Evolutionary conservation across 2,329 filamentous ascomycete species (phyloP), one percentile per base, ranked within the genome.

Genomic region (Aspergillus floridensis): DNA sequence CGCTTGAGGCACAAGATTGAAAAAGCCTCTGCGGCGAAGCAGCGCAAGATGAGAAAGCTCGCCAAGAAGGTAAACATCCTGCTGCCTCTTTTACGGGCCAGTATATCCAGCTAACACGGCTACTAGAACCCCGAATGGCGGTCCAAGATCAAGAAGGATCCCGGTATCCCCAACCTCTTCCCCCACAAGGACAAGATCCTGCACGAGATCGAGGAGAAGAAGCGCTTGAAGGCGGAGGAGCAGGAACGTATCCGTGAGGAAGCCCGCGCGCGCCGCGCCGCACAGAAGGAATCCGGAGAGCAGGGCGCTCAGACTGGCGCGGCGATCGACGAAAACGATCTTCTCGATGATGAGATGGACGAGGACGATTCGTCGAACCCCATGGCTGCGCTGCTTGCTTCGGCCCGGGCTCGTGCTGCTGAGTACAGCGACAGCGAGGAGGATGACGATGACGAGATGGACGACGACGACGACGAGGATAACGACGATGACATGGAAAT

Each of bases 131-230:
- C 95, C 35, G 87, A 96, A 91, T 98, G 95, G 92, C 87, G 90
- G 68, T 93, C 92, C 60, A 91, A 92, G 76, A 76, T 96, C 67
- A 98, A 97, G 86, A 99, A 98, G 81, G 95, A 99, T 71, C 95
- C 93, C 24, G 95, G 95, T 52, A 97, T 99, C 63, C 95, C 95
- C 46, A 99, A 98, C 73, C 80, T 97, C 38, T 99, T 97, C 80
- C 95, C 95, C 0, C 97, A 95, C 83, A 99, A 99, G 81, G 93
- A 97, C 76, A 93, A 90, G 82, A 85, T 99, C 29, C 84, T 99
- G 35, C 87, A 93, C 59, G 92, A 99, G 77, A 96, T 99, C 68
- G 95, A 99, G 79, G 91, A 96, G 79, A 89, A 86, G 69, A 89
- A 89, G 72, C 81, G 88, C 66, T 81, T 85, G 75, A 97, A 93